A percentile compares a stretch with the other conserved stretches of the same genome.
phyloP scores from a whole-genome alignment of 1,284 basidiomycete species.

The Ganoderma sinense region DNA sequence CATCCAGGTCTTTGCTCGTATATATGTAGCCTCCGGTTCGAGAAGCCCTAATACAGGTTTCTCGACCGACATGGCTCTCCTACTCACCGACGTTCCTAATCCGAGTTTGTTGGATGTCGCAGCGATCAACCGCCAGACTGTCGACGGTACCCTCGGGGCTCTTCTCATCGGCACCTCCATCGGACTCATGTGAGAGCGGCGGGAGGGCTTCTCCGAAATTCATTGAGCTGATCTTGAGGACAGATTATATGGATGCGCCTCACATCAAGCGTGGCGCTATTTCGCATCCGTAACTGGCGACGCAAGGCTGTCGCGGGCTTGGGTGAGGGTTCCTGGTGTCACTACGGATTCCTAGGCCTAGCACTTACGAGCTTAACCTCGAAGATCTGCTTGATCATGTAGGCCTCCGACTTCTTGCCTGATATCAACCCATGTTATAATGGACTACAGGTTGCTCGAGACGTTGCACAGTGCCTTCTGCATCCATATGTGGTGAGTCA shows the following conservation, averaged over 20 bases:
- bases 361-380: too few species aligned
- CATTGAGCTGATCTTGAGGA: neutral
- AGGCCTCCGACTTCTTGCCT: neutral
- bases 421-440: neutral
- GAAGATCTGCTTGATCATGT: neutral
- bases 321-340: neutral
- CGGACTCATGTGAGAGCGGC: conserved; percentile 9
- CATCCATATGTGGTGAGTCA: conserved; percentile 22
- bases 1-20: neutral
- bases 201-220: too few species aligned
- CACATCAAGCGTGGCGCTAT: conserved; percentile 1
- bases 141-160: conserved; percentile 5
- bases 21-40: neutral
- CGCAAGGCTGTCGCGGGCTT: neutral
- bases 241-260: conserved; percentile 5
- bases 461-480: conserved; percentile 23
- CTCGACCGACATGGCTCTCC: neutral
- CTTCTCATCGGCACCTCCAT: conserved; percentile 11
- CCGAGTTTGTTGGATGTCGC: too few species aligned
- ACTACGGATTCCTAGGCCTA: neutral
- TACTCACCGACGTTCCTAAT: neutral
- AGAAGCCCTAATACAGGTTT: neutral
- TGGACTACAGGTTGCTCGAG: conserved; percentile 18
- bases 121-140: neutral
- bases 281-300: neutral